Conservation (phyloP, 1,284 basidiomycete genomes). For the Pulchroboletus neoregius region DNA sequence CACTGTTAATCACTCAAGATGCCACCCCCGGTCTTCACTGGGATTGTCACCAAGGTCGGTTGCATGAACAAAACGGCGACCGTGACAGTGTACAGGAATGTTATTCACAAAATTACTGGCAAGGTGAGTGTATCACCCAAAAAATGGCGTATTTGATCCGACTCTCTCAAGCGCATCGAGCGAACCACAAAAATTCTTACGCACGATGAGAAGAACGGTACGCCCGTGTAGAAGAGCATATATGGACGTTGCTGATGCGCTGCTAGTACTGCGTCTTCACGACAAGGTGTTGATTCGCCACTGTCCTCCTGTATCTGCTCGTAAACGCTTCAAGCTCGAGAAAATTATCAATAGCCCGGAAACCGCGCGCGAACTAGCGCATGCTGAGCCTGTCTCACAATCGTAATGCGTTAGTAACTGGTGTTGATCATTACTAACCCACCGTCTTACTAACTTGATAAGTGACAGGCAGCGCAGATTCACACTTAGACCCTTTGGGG, state of each 20-base stretch:
- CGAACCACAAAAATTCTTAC: slow-evolving; percentile 71
- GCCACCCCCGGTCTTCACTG: slow-evolving; percentile 72
- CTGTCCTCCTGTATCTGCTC: slow-evolving; percentile 71
- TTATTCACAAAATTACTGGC: slow-evolving; percentile 63
- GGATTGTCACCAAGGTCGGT: slow-evolving; percentile 72
- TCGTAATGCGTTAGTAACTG: slow-evolving; percentile 4
- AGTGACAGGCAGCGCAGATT: background rate
- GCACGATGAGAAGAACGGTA: slow-evolving; percentile 66
- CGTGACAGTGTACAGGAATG: slow-evolving; percentile 68
- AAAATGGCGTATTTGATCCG: slow-evolving; percentile 1
- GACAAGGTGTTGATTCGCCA: slow-evolving; percentile 74
- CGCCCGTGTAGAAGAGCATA: slow-evolving; percentile 31
- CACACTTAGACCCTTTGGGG: slow-evolving; percentile 9
- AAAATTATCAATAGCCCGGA: slow-evolving; percentile 63
- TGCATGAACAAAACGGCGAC: slow-evolving; percentile 81
- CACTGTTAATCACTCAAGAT: slow-evolving; percentile 35
- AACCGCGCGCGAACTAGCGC: slow-evolving; percentile 47
- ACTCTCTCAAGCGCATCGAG: slow-evolving; percentile 53
- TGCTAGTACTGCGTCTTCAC: slow-evolving; percentile 57
- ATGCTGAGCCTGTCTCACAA: slow-evolving; percentile 8
- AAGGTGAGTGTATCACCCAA: slow-evolving; percentile 48
- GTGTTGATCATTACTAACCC: background rate
- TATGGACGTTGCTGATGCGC: slow-evolving; percentile 13
- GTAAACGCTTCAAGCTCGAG: slow-evolving; percentile 70
- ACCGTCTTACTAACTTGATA: background rate